phyloP scores from a whole-genome alignment of 495 filamentous ascomycete species.

The Neurospora sp. region DNA sequence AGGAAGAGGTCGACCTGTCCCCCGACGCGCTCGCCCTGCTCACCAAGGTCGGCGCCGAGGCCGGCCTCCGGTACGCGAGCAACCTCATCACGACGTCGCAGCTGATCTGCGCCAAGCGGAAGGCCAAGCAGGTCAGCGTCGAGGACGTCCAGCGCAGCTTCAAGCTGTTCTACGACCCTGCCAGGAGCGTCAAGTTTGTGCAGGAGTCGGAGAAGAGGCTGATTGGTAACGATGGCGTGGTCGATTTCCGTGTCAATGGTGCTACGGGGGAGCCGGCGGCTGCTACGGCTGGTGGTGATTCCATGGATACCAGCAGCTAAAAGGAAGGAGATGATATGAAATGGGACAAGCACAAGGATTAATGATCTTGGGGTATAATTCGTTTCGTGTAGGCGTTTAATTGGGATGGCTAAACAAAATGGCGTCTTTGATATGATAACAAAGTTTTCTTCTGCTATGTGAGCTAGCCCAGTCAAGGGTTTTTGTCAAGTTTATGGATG shows the following conservation, averaged over 20 bases:
- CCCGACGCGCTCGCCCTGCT: constrained; percentile 82
- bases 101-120: constrained; percentile 68
- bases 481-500: background rate
- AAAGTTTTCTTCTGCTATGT: background rate
- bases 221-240: constrained; percentile 75
- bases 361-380: background rate
- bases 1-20: constrained; percentile 88
- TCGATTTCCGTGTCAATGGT: constrained; percentile 59
- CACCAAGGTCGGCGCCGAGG: constrained; percentile 90
- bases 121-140: constrained; percentile 65
- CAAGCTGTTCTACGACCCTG: constrained; percentile 83
- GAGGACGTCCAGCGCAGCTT: constrained; percentile 91
- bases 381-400: background rate
- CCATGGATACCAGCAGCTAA: constrained; percentile 61
- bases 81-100: constrained; percentile 92
- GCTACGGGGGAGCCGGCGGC: background rate
- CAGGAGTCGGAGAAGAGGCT: constrained; percentile 83
- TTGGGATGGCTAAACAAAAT: background rate
- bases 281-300: constrained; percentile 42
- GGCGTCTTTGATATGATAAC: background rate
- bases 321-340: background rate
- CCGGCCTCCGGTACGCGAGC: constrained; percentile 84
- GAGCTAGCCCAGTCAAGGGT: background rate
- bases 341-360: background rate
- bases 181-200: constrained; percentile 82